Percentiles rank a stretch among this genome's conserved stretches.
phyloP scores from a whole-genome alignment of 352 stramenopile genomes.

The Pythium angustatum region DNA sequence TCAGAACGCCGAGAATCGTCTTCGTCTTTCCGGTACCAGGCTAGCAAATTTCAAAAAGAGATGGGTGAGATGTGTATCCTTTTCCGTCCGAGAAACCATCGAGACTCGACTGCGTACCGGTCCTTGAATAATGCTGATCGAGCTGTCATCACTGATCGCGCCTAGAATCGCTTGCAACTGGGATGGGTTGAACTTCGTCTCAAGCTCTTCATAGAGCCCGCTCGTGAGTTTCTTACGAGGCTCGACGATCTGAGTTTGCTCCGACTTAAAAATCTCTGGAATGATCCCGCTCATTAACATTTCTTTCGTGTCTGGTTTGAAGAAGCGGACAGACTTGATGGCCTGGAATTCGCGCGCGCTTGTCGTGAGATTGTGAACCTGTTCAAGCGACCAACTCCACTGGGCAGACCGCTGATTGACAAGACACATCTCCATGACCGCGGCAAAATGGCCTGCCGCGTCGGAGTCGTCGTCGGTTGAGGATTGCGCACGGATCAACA shows the following conservation, averaged over 20 bases:
- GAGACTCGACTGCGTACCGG: slow-evolving; percentile 41
- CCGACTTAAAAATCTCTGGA: slow-evolving; percentile 31
- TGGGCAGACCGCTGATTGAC: slow-evolving; percentile 56
- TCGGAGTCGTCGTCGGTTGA: slow-evolving; percentile 30
- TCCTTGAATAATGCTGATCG: slow-evolving; percentile 79
- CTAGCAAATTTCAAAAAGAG: slow-evolving; percentile 39
- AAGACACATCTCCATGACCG: slow-evolving; percentile 66
- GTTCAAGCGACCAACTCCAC: slow-evolving; percentile 66
- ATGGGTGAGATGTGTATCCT: too few species aligned
- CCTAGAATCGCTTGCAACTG: slow-evolving; percentile 74
- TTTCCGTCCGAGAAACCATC: neutral
- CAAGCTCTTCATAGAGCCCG: slow-evolving; percentile 46
- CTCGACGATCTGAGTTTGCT: slow-evolving; percentile 23
- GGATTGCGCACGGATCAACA: slow-evolving; percentile 51
- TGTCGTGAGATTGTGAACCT: slow-evolving; percentile 75
- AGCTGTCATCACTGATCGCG: slow-evolving; percentile 55
- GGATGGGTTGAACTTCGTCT: slow-evolving; percentile 69
- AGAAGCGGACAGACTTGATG: slow-evolving; percentile 61
- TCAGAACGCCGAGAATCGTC: slow-evolving; percentile 76
- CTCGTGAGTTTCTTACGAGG: slow-evolving; percentile 39
- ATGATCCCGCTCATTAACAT: slow-evolving; percentile 47
- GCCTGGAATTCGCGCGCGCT: slow-evolving; percentile 83
- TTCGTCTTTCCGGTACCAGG: slow-evolving; percentile 85
- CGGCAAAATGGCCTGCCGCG: slow-evolving; percentile 35
- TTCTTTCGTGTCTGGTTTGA: slow-evolving; percentile 50